Percentiles rank a stretch among this genome's conserved stretches.
These are phyloP conservation scores for Bimuria novae-zelandiae DNA, from an alignment of 2,329 filamentous ascomycete genomes.

Conservation along the genomic window DNA sequence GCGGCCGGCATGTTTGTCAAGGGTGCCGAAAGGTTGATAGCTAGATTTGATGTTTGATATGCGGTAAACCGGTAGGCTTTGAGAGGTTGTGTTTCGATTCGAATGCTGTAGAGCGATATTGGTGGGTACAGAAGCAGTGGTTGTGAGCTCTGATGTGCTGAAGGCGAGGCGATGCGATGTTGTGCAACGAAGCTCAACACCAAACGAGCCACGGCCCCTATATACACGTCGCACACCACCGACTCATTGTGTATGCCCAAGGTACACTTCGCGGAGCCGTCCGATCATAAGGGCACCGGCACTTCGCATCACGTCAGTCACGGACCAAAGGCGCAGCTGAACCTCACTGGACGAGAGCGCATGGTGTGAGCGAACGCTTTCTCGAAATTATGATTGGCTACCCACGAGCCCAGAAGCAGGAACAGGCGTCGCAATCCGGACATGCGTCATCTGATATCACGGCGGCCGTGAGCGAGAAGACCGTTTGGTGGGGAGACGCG, in stretches of 20 bases:
- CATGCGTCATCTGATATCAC: constrained; percentile 22
- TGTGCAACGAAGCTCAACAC: constrained; percentile 5
- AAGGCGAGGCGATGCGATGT: constrained; percentile 7
- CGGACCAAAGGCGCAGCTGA: not conserved
- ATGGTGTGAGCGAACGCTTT: constrained; percentile 9
- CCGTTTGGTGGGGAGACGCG: constrained; percentile 28
- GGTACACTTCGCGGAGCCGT: constrained; percentile 2
- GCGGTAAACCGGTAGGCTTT: not conserved
- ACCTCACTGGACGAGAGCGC: constrained; percentile 1
- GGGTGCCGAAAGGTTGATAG: not conserved
- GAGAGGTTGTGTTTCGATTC: not conserved
- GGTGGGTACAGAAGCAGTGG: not conserved
- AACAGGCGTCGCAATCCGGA: not conserved
- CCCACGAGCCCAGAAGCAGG: not conserved
- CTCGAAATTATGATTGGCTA: constrained; percentile 14
- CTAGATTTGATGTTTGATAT: not conserved
- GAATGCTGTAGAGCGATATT: not conserved
- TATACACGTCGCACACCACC: constrained; percentile 7
- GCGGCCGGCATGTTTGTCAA: constrained; percentile 34
- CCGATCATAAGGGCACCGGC: constrained; percentile 7
- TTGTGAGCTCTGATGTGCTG: not conserved
- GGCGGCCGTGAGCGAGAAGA: constrained; percentile 3
- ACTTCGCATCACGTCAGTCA: constrained; percentile 16
- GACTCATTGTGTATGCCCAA: not conserved
- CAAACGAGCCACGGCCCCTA: constrained; percentile 11